Evolutionary conservation across 768 basidiomycete genomes (phyloP).

Genomic region (Lentinula boryana): DNA sequence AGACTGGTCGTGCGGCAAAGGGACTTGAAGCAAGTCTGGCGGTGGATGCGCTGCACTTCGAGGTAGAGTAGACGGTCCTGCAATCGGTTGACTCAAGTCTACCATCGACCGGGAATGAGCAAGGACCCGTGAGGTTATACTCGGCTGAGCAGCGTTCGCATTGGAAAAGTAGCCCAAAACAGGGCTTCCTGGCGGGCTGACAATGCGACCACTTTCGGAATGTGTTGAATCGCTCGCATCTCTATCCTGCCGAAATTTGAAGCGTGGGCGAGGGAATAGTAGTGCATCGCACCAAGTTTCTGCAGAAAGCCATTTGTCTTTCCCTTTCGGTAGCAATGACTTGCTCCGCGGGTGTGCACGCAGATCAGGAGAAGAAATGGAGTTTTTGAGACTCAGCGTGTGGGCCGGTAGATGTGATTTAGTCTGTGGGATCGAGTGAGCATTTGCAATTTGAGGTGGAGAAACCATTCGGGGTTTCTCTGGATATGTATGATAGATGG

Average conservation of each 20-base stretch:
- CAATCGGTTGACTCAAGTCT: conserved; percentile 20
- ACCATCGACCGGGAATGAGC: conserved; percentile 43
- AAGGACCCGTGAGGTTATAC: conserved; percentile 38
- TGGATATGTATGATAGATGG: neutral
- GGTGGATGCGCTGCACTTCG: neutral
- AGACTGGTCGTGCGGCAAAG: neutral
- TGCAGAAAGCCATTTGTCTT: conserved; percentile 63
- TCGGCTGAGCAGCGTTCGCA: conserved; percentile 11
- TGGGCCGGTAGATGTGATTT: neutral
- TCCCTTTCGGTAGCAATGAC: conserved; percentile 30
- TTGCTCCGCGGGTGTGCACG: conserved; percentile 18
- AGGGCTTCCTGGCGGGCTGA: conserved; percentile 48
- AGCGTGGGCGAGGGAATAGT: conserved; percentile 68
- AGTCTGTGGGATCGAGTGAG: neutral
- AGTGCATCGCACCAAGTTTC: conserved; percentile 83
- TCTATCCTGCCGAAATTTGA: conserved; percentile 42
- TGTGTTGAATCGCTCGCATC: conserved; percentile 11
- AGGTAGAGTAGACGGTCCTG: neutral
- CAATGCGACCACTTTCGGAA: conserved; percentile 25
- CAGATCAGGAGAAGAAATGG: conserved; percentile 65
- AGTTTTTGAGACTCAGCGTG: conserved; percentile 37
- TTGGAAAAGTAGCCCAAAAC: conserved; percentile 16
- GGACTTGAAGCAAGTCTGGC: neutral
- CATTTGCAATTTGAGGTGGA: neutral
- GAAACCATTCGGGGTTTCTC: neutral